phyloP scores from a whole-genome alignment of 495 filamentous ascomycete genomes.

The Podospora pseudocomata region DNA sequence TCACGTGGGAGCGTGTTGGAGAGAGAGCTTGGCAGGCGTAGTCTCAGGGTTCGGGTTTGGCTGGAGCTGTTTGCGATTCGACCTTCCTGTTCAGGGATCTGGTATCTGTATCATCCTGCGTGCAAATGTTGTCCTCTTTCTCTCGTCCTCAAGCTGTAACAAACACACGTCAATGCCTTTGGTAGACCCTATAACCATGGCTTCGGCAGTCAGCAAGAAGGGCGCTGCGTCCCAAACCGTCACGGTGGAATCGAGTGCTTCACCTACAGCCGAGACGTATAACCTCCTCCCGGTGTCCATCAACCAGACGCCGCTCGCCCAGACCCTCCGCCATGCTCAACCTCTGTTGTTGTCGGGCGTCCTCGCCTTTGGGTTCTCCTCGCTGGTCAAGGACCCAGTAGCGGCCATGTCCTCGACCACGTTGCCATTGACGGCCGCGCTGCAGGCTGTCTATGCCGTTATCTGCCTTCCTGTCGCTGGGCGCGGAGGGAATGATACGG shows the following conservation, averaged over 20 bases:
- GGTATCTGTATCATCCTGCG: slow-evolving; percentile 8
- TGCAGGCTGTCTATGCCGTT: slow-evolving; percentile 67
- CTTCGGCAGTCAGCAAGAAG: slow-evolving; percentile 23
- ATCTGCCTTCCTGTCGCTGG: slow-evolving; percentile 70
- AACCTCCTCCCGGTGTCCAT: slow-evolving; percentile 34
- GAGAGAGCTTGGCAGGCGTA: not conserved
- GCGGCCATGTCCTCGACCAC: slow-evolving; percentile 52
- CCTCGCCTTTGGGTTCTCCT: slow-evolving; percentile 58
- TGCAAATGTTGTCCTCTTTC: not conserved
- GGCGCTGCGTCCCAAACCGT: slow-evolving; percentile 14
- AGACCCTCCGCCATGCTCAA: slow-evolving; percentile 28
- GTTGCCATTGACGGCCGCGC: slow-evolving; percentile 57
- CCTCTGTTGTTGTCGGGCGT: slow-evolving; percentile 60
- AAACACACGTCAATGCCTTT: slow-evolving; percentile 28
- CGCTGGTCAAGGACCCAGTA: slow-evolving; percentile 68
- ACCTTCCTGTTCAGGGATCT: slow-evolving; percentile 4
- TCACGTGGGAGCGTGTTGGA: not conserved
- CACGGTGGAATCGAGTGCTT: slow-evolving; percentile 4
- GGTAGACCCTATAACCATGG: slow-evolving; percentile 34
- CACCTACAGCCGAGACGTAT: not conserved
- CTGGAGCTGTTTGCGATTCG: not conserved
- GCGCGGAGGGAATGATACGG: slow-evolving; percentile 15
- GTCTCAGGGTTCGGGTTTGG: slow-evolving; percentile 27
- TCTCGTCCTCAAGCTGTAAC: not conserved
- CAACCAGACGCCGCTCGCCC: slow-evolving; percentile 32